These are phyloP conservation scores for Mrakia gelida DNA, from an alignment of 768 basidiomycete species.

Conservation along the genomic window DNA sequence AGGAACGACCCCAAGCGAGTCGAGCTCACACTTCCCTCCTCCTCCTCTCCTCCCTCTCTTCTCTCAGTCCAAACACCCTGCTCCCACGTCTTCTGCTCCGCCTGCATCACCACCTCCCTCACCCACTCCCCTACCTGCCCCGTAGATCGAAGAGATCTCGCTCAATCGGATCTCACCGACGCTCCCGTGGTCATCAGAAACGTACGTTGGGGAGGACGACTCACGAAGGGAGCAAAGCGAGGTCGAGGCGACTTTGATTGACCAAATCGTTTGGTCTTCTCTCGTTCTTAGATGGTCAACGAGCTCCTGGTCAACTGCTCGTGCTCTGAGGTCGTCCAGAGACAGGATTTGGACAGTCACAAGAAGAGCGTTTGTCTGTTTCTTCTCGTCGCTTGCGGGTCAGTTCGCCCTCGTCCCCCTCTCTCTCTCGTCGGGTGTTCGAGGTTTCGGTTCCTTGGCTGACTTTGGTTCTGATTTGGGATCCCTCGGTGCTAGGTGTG, in stretches of 20 bases:
- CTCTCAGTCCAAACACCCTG: conserved; percentile 46
- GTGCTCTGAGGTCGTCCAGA: conserved; percentile 61
- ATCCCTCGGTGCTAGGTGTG: conserved; percentile 51
- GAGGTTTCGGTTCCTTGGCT: background rate
- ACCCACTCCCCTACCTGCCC: conserved; percentile 69
- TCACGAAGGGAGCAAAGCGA: too few species aligned
- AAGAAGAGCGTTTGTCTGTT: conserved; percentile 60
- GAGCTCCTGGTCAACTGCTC: conserved; percentile 73
- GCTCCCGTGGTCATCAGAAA: background rate
- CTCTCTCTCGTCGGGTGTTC: background rate
- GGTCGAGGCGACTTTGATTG: background rate
- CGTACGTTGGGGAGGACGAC: background rate
- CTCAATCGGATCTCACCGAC: conserved; percentile 46
- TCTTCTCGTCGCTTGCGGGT: conserved; percentile 52
- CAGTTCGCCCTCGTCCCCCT: background rate
- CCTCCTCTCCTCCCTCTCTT: background rate
- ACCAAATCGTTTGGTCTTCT: background rate
- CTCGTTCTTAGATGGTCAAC: conserved; percentile 45
- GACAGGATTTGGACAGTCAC: conserved; percentile 63
- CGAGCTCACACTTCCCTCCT: background rate
- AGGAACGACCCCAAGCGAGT: background rate
- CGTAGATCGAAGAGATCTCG: conserved; percentile 69
- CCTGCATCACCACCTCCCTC: conserved; percentile 70
- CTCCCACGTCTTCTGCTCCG: conserved; percentile 79
- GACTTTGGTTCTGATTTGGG: too few species aligned